Evolutionary conservation across 1,139 yeast genomes (phyloP).

Genomic region (Scheffersomyces parashehatae): DNA sequence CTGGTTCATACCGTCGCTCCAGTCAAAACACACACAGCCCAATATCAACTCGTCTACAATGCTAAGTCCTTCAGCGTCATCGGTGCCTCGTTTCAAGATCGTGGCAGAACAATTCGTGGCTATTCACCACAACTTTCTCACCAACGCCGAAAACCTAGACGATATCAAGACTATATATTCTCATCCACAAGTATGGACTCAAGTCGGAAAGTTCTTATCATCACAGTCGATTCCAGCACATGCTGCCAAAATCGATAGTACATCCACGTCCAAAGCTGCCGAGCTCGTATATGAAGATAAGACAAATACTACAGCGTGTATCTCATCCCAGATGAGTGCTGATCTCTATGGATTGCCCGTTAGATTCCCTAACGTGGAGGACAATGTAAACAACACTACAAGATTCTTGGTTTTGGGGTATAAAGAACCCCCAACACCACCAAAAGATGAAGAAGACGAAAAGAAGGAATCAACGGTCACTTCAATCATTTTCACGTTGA

Average conservation of each 20-base stretch:
- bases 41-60: not conserved
- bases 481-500: conserved; percentile 64
- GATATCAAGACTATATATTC: conserved; percentile 66
- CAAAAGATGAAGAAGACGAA: conserved; percentile 3
- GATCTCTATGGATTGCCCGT: conserved; percentile 62
- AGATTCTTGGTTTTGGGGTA: conserved; percentile 70
- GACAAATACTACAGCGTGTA: conserved; percentile 45
- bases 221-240: conserved; percentile 27
- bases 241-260: conserved; percentile 59
- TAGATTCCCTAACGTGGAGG: conserved; percentile 61
- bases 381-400: conserved; percentile 74
- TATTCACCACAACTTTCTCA: conserved; percentile 75
- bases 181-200: conserved; percentile 99
- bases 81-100: conserved; percentile 42
- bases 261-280: conserved; percentile 86
- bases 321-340: conserved; percentile 60
- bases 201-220: conserved; percentile 59
- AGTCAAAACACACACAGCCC: not conserved
- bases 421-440: conserved; percentile 12
- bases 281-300: conserved; percentile 51
- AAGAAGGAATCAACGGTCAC: conserved; percentile 32
- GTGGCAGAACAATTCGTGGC: conserved; percentile 81
- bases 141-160: conserved; percentile 44
- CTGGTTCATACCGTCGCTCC: conserved; percentile 38
- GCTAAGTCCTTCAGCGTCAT: not conserved